Percentiles rank a stretch among this genome's conserved stretches.
Conservation (phyloP, 129 eudicot genomes). For the Saussurea involucrata region DNA sequence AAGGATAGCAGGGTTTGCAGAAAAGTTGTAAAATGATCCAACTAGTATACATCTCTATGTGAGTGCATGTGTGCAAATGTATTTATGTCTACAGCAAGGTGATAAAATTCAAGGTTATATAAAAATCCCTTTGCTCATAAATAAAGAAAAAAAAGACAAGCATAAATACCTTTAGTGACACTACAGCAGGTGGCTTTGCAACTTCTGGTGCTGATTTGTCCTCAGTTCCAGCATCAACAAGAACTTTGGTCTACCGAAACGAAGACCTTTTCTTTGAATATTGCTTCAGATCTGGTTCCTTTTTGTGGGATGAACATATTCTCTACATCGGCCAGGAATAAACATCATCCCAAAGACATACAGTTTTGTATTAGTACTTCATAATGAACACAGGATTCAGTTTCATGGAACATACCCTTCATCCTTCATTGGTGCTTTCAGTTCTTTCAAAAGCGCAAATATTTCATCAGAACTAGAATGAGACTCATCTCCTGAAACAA, state of each 20-base stretch:
- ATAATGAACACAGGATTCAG: slow-evolving; percentile 13
- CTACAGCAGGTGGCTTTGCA: slow-evolving; percentile 25
- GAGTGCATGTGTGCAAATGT: too few species aligned
- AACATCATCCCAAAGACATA: neutral
- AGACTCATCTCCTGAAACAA: slow-evolving; percentile 42
- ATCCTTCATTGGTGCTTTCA: slow-evolving; percentile 38
- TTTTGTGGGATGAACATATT: slow-evolving; percentile 40
- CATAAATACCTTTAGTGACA: too few species aligned
- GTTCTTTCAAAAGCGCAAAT: slow-evolving; percentile 37
- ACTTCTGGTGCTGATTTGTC: slow-evolving; percentile 33
- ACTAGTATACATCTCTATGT: too few species aligned
- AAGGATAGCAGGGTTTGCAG: too few species aligned
- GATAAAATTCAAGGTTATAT: too few species aligned
- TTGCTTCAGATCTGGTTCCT: slow-evolving; percentile 35
- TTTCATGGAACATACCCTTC: slow-evolving; percentile 19
- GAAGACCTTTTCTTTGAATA: slow-evolving; percentile 50
- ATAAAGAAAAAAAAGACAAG: too few species aligned
- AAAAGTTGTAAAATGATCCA: too few species aligned
- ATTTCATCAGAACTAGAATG: slow-evolving; percentile 43
- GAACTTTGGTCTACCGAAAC: slow-evolving; percentile 68
- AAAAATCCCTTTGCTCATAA: too few species aligned
- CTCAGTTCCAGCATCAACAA: slow-evolving; percentile 34
- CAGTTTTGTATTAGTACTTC: neutral
- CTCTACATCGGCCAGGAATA: slow-evolving; percentile 34
- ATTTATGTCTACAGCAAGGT: too few species aligned